phyloP scores from a whole-genome alignment of 2,329 filamentous ascomycete species.

The Microdochium nivale region DNA sequence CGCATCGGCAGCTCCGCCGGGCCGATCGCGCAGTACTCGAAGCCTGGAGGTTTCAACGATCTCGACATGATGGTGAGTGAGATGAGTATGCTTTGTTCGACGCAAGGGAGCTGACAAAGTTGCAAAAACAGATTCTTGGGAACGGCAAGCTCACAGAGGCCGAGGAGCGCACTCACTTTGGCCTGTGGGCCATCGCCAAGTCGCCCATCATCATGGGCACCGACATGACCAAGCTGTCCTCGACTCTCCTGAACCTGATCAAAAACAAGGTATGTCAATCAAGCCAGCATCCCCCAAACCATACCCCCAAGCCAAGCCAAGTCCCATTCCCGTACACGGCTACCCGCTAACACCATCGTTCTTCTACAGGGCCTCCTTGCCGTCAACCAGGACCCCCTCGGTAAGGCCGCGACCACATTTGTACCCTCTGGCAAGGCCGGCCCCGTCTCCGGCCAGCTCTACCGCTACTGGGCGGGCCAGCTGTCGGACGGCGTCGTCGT shows the following conservation, averaged over 20 bases:
- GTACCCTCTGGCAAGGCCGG: constrained; percentile 17
- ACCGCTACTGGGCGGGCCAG: constrained; percentile 30
- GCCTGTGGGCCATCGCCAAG: constrained; percentile 29
- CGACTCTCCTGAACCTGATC: constrained; percentile 14
- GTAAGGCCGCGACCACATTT: constrained; percentile 2
- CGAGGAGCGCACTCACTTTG: constrained; percentile 41
- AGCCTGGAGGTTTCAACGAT: constrained; percentile 42
- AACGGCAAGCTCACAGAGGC: constrained; percentile 35
- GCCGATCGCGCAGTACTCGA: constrained; percentile 31
- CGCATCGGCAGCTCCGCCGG: constrained; percentile 39
- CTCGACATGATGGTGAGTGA: constrained; percentile 36
- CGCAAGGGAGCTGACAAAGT: not conserved
- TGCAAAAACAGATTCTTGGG: constrained; percentile 20
- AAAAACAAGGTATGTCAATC: constrained; percentile 5
- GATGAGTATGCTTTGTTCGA: no score
- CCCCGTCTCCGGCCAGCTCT: constrained; percentile 31
- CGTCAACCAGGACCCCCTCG: constrained; percentile 36
- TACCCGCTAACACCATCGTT: no score
- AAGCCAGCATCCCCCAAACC: not conserved
- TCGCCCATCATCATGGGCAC: constrained; percentile 3
- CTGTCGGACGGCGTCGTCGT: constrained; percentile 24
- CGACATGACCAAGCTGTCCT: constrained; percentile 3
- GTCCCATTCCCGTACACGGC: no score
- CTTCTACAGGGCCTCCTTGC: constrained; percentile 22
- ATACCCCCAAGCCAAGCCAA: not conserved